Evolutionary conservation across 768 basidiomycete species (phyloP).

Genomic region (Suillus americanus): DNA sequence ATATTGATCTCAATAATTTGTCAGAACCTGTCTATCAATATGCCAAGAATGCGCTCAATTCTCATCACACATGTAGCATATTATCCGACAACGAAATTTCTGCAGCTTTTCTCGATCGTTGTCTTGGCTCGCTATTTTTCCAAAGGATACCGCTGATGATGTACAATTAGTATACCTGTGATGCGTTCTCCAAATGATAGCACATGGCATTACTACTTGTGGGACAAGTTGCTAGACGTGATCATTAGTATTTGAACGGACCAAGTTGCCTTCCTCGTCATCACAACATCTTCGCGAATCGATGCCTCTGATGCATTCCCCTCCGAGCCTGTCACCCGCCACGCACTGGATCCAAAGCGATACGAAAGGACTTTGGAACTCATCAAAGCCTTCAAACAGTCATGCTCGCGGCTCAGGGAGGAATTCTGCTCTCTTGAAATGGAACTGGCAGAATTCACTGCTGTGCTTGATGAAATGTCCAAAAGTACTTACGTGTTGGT

Average conservation of each 20-base stretch:
- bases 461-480: constrained; percentile 90
- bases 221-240: too few relatives aligned
- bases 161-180: too few relatives aligned
- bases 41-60: too few relatives aligned
- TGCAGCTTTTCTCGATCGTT: too few relatives aligned
- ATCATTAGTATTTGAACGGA: constrained; percentile 95
- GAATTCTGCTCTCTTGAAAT: constrained; percentile 87
- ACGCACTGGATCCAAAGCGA: constrained; percentile 62
- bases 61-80: too few relatives aligned
- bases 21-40: too few relatives aligned
- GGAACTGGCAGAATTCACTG: constrained; percentile 82
- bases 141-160: too few relatives aligned
- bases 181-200: too few relatives aligned
- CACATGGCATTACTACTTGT: too few relatives aligned
- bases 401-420: constrained; percentile 80
- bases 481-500: constrained; percentile 91
- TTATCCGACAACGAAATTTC: too few relatives aligned
- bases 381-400: constrained; percentile 93
- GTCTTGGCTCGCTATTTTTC: too few relatives aligned
- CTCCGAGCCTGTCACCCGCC: constrained; percentile 34
- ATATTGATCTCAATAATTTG: too few relatives aligned
- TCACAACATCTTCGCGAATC: constrained; percentile 73
- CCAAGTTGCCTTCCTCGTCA: constrained; percentile 98
- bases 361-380: constrained; percentile 90
- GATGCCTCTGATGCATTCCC: constrained; percentile 24